phyloP scores from a whole-genome alignment of 2,329 filamentous ascomycete species.

The Fusarium transvaalense region DNA sequence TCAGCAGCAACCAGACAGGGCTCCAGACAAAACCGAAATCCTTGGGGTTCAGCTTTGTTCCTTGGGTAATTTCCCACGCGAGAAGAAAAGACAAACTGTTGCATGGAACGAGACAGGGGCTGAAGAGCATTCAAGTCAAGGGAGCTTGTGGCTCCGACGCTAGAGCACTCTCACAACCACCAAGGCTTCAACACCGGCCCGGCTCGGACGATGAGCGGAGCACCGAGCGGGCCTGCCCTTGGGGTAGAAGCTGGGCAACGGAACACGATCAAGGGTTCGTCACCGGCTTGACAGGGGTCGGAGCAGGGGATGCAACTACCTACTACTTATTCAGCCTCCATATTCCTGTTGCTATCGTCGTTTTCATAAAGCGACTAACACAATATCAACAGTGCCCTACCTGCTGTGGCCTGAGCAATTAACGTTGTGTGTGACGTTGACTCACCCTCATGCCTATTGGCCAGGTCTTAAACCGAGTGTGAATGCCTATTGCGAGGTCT shows the following conservation, averaged over 20 bases:
- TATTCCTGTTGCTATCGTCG: constrained; percentile 31
- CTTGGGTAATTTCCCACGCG: constrained; percentile 33
- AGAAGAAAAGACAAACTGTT: constrained; percentile 20
- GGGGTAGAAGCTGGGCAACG: constrained; percentile 27
- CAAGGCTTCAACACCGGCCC: constrained; percentile 42
- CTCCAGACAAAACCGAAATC: constrained; percentile 10
- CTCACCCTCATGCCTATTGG: constrained; percentile 13
- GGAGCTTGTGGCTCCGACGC: constrained; percentile 35
- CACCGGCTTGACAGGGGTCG: constrained; percentile 28
- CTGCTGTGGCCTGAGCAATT: constrained; percentile 19
- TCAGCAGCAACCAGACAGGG: constrained; percentile 20
- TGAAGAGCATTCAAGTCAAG: constrained; percentile 35
- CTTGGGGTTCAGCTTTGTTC: constrained; percentile 12
- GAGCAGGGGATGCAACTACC: constrained; percentile 18
- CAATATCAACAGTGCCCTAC: constrained; percentile 21
- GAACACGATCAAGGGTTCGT: constrained; percentile 25
- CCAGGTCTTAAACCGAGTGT: constrained; percentile 12
- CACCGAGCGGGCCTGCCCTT: constrained; percentile 41
- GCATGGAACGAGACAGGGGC: constrained; percentile 29
- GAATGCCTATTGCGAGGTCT: constrained; percentile 11
- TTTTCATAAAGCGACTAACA: constrained; percentile 25
- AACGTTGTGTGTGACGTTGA: constrained; percentile 12
- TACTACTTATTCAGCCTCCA: constrained; percentile 21
- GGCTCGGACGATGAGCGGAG: constrained; percentile 48
- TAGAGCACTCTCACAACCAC: constrained; percentile 33